Conservation (phyloP, 371 early-diverging fungal genomes). For the Capniomyces stellatus region DNA sequence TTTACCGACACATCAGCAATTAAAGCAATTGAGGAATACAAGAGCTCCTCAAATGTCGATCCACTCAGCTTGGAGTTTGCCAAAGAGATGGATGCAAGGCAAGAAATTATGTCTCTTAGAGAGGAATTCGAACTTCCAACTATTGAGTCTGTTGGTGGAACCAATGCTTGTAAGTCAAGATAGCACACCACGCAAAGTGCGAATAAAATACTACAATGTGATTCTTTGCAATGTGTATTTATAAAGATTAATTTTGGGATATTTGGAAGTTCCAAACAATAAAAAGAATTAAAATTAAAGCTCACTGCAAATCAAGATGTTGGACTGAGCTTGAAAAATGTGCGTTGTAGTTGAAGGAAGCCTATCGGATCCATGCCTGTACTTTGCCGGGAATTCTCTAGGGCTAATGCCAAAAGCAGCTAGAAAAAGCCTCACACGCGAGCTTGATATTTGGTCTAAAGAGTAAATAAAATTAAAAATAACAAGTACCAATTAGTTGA, state of each 20-base stretch:
- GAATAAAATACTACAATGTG: no score
- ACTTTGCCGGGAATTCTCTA: conserved; percentile 86
- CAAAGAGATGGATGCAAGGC: conserved; percentile 33
- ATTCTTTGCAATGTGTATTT: no score
- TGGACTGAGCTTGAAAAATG: not conserved
- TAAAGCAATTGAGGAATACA: not conserved
- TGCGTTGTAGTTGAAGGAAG: not conserved
- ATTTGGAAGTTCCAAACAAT: no score
- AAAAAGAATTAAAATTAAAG: no score
- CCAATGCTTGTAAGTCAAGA: not conserved
- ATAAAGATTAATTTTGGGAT: no score
- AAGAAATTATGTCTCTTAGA: conserved; percentile 34
- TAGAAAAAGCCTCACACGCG: conserved; percentile 49
- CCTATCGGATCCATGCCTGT: conserved; percentile 25
- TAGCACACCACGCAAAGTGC: no score
- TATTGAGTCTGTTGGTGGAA: conserved; percentile 14
- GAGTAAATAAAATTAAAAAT: no score
- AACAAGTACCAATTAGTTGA: no score
- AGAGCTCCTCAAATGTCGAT: not conserved
- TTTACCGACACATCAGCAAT: not conserved
- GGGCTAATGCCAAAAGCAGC: conserved; percentile 69
- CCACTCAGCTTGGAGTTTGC: conserved; percentile 26
- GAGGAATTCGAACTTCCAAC: conserved; percentile 50
- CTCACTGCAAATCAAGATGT: no score
- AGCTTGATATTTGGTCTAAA: conserved; percentile 73